phyloP scores from a whole-genome alignment of 2,329 filamentous ascomycete species.

The Cercospora citrullina region DNA sequence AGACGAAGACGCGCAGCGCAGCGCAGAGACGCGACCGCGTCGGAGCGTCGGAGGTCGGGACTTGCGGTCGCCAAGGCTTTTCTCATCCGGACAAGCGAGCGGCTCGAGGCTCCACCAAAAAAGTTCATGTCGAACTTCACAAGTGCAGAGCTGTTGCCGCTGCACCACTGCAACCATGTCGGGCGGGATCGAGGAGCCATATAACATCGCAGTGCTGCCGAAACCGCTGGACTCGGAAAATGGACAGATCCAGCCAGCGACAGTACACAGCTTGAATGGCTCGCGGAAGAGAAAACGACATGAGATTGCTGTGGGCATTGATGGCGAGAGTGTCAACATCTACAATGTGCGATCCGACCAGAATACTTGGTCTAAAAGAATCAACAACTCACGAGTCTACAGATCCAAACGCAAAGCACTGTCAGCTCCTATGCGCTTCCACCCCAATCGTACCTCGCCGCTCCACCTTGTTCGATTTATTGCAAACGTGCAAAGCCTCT shows the following conservation, averaged over 20 bases:
- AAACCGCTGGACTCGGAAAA: slow-evolving; percentile 44
- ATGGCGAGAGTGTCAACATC: slow-evolving; percentile 62
- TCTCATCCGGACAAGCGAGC: background rate
- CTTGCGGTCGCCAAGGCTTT: background rate
- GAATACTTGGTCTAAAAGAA: background rate
- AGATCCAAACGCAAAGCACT: slow-evolving; percentile 63
- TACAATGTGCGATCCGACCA: slow-evolving; percentile 54
- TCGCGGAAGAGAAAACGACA: slow-evolving; percentile 62
- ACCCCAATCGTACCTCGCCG: slow-evolving; percentile 58
- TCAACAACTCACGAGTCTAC: slow-evolving; percentile 19
- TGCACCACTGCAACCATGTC: slow-evolving; percentile 23
- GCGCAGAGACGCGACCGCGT: background rate
- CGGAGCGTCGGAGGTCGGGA: background rate
- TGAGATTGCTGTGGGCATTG: slow-evolving; percentile 60
- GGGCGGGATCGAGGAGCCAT: slow-evolving; percentile 38
- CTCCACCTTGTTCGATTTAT: slow-evolving; percentile 60
- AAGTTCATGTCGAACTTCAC: slow-evolving; percentile 15
- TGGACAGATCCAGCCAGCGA: slow-evolving; percentile 45
- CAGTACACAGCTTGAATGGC: slow-evolving; percentile 56
- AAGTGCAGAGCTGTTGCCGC: background rate
- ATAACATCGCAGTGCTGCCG: slow-evolving; percentile 48
- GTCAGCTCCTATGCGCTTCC: slow-evolving; percentile 63
- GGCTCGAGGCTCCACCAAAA: slow-evolving; percentile 3
- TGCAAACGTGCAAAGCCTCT: slow-evolving; percentile 49
- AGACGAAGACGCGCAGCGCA: slow-evolving; percentile 6